These are phyloP conservation scores for Venturia oleaginea DNA, from an alignment of 2,329 filamentous ascomycete species.

Conservation along the genomic window DNA sequence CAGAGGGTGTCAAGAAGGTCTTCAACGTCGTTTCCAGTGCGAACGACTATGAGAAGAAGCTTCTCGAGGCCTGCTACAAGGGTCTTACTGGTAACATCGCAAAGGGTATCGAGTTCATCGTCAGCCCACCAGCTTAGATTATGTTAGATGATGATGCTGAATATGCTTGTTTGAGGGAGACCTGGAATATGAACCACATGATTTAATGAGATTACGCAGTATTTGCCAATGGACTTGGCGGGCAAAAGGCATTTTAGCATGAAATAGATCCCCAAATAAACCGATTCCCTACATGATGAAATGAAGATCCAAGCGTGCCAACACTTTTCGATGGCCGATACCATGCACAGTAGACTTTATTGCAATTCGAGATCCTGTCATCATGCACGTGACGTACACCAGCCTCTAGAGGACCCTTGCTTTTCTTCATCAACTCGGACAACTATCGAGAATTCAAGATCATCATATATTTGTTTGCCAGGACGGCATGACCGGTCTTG, in stretches of 20 bases:
- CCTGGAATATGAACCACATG: neutral
- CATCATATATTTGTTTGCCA: neutral
- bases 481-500: neutral
- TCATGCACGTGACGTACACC: neutral
- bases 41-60: slow-evolving; percentile 80
- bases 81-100: slow-evolving; percentile 87
- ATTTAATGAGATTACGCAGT: neutral
- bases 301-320: neutral
- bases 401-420: neutral
- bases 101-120: slow-evolving; percentile 75
- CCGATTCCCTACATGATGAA: neutral
- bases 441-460: too few relatives aligned
- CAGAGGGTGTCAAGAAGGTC: slow-evolving; percentile 77
- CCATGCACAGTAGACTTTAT: too few relatives aligned
- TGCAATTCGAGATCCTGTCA: neutral
- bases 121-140: slow-evolving; percentile 8
- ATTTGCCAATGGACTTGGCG: neutral
- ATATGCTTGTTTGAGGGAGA: neutral
- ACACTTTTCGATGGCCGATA: too few relatives aligned
- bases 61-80: slow-evolving; percentile 65
- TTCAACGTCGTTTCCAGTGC: slow-evolving; percentile 67
- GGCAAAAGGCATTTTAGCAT: neutral
- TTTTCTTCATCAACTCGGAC: neutral
- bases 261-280: neutral
- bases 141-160: neutral